Base-by-base conservation (phyloP, 75 land plant species). In the Pinus tabuliformis region DNA sequence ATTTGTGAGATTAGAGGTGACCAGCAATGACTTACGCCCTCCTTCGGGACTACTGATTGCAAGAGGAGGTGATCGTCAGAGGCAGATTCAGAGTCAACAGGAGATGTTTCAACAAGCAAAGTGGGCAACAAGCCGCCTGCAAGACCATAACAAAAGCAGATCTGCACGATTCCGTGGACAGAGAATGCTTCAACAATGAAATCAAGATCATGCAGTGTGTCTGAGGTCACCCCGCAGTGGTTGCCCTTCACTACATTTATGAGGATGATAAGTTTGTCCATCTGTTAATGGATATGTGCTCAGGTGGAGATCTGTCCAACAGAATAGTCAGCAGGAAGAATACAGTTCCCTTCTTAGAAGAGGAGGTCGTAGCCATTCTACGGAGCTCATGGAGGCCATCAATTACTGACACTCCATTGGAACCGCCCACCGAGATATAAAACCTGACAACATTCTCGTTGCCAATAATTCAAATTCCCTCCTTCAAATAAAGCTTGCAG, bases 401-500 rank as follows among this genome's bases (percentile, higher is more conserved):
- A 81, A 78, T 5, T 80, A 66, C 64, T 86, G 88, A 62, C 93
- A 88, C 77, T 77, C 83, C 22, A 72, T 58, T 37, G 90, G 90
- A 22, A 75, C 88, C 15, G 81, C 83, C 3, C 93, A 91, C 77
- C 76, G 93, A 17, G 93, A 91, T 56, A 22, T 91, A 20, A 91
- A 91, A 81, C 90, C 93, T 26, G 93, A 91, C 39, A 91, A 91
- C 70, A 59, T 91, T 20, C 63, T 91, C 21, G 78, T 91, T 72
- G 18, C 62, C 54, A 11, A 57, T 22, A 70, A 63, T 30, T 54
- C 78, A 64, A 39, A 39, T 39, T 39, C 42, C 42, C 42, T 39
- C 42, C 5, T 5, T 39, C 42, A 39, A 39, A 37, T 86, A 49
- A 79, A 78, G 75, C 83, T 91, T 12, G 80, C 84, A 52, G 93